phyloP scores from a whole-genome alignment of 176 grass and related monocot genomes.

The Pontederia paniculata region DNA sequence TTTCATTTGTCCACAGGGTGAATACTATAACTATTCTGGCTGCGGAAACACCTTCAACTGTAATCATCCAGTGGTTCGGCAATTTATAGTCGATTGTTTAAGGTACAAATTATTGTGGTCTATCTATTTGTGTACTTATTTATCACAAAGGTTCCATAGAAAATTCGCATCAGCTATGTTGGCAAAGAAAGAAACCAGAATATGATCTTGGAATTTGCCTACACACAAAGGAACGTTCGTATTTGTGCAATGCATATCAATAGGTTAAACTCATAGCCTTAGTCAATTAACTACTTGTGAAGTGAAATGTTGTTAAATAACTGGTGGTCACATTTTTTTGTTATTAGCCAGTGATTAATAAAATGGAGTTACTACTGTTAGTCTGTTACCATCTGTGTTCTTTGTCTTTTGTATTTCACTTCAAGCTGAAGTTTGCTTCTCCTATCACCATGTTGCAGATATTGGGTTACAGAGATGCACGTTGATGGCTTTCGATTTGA shows the following conservation, averaged over 20 bases:
- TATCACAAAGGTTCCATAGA: not conserved
- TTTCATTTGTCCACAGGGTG: conserved; percentile 58
- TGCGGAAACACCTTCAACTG: conserved; percentile 99
- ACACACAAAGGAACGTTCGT: too few species aligned
- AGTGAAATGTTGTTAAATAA: too few species aligned
- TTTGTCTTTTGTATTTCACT: not conserved
- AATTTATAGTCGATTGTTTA: conserved; percentile 95
- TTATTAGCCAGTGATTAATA: too few species aligned
- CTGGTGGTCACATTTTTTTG: too few species aligned
- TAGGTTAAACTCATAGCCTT: too few species aligned
- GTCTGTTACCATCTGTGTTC: too few species aligned
- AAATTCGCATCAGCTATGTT: not conserved
- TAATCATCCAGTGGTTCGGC: conserved; percentile 88
- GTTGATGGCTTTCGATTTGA: conserved; percentile 97
- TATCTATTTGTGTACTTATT: not conserved
- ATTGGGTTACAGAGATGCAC: conserved; percentile 98
- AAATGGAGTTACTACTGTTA: too few species aligned
- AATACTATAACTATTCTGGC: conserved; percentile 93
- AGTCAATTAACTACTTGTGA: too few species aligned
- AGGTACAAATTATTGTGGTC: conserved; percentile 30
- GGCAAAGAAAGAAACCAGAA: too few species aligned
- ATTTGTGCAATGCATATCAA: too few species aligned
- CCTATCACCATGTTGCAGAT: conserved; percentile 35
- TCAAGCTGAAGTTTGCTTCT: conserved; percentile 3
- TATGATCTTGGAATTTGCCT: too few species aligned